Evolutionary conservation across 2,329 filamentous ascomycete genomes (phyloP).

Genomic region (Leptodontidium sp.): DNA sequence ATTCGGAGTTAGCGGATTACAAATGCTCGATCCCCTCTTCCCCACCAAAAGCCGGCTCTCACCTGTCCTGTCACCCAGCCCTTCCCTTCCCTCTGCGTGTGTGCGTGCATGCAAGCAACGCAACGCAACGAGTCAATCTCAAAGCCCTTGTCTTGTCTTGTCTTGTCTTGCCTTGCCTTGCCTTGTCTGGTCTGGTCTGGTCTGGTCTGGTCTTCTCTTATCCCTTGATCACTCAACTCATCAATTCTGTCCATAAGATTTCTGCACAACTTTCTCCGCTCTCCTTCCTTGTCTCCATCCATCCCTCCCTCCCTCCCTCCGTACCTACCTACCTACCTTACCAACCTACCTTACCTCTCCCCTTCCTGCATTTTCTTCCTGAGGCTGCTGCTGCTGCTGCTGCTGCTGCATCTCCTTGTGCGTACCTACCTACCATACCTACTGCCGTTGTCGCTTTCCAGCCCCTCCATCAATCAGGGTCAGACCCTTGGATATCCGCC

Average conservation of each 20-base stretch:
- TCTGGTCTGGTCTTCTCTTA: neutral
- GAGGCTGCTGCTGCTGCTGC: neutral
- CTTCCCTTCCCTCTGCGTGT: neutral
- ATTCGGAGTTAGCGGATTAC: conserved; percentile 13
- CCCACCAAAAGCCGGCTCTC: neutral
- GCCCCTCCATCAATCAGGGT: neutral
- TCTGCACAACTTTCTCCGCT: too few species aligned
- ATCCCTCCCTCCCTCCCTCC: too few species aligned
- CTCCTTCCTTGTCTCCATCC: neutral
- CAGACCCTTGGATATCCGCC: conserved; percentile 17
- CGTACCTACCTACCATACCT: neutral
- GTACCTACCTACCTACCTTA: too few species aligned
- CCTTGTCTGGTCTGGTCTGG: too few species aligned
- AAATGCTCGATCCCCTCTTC: conserved; percentile 7
- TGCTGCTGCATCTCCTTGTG: neutral
- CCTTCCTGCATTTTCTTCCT: conserved; percentile 1
- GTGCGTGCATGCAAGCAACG: too few species aligned
- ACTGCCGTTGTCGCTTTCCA: neutral
- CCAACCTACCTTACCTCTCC: too few species aligned
- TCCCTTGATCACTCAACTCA: neutral
- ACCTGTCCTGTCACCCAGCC: neutral
- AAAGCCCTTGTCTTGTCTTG: neutral
- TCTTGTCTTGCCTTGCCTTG: neutral
- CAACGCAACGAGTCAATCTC: neutral
- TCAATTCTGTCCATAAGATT: too few species aligned